phyloP scores from a whole-genome alignment of 306 rosid species.

The Hylodesmum podocarpum region DNA sequence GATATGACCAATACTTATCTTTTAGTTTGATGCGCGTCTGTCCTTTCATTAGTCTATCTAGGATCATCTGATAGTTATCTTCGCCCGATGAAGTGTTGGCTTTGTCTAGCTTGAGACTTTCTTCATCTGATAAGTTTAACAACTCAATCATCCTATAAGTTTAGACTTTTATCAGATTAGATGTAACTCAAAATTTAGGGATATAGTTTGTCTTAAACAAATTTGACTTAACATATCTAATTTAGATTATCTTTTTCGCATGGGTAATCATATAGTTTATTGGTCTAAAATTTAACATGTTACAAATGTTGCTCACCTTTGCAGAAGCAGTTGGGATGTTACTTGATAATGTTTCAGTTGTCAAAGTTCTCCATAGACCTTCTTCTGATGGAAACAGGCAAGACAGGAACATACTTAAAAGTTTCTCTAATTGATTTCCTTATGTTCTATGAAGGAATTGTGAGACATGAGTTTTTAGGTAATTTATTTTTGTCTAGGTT shows the following conservation, averaged over 20 bases:
- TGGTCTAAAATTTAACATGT: conserved; percentile 14
- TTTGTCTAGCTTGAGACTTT: too few relatives aligned
- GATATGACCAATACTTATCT: too few relatives aligned
- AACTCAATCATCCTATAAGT: too few relatives aligned
- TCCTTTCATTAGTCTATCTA: too few relatives aligned
- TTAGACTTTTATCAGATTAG: too few relatives aligned
- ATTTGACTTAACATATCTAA: too few relatives aligned
- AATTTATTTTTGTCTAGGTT: conserved; percentile 23
- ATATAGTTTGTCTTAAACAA: too few relatives aligned
- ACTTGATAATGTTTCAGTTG: conserved; percentile 73
- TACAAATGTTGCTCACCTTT: conserved; percentile 26
- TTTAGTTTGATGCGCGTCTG: too few relatives aligned
- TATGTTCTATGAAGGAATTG: conserved; percentile 23
- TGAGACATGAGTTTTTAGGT: conserved; percentile 24
- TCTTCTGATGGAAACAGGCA: conserved; percentile 78
- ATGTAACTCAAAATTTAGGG: too few relatives aligned
- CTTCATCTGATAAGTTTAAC: too few relatives aligned
- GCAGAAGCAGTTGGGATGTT: conserved; percentile 78
- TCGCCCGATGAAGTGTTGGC: too few relatives aligned
- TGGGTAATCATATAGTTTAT: conserved; percentile 12
- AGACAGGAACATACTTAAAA: conserved; percentile 36
- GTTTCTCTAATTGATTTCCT: conserved; percentile 37
- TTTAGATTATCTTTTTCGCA: not conserved
- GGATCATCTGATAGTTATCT: too few relatives aligned
- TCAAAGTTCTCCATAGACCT: conserved; percentile 79